Evolutionary conservation across 192 early-diverging fungal genomes (phyloP).

Genomic region (Backusella luteola): DNA sequence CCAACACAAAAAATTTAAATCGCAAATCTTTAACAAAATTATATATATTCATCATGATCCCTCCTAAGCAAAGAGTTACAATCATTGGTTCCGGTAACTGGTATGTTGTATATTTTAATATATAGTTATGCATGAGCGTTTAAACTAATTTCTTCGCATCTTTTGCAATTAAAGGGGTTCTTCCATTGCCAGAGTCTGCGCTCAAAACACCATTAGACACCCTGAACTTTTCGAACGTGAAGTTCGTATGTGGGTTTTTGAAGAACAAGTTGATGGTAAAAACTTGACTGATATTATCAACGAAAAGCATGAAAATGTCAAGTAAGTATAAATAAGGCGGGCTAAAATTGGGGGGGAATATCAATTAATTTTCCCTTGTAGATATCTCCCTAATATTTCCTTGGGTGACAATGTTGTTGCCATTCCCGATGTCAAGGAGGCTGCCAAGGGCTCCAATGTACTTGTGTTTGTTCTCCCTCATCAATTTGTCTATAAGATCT

Average conservation of each 20-base stretch:
- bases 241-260: slow-evolving; percentile 94
- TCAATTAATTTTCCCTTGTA: neutral
- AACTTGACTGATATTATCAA: slow-evolving; percentile 94
- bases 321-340: slow-evolving; percentile 35
- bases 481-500: slow-evolving; percentile 80
- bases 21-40: neutral
- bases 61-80: slow-evolving; percentile 66
- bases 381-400: slow-evolving; percentile 80
- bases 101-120: slow-evolving; percentile 44
- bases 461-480: slow-evolving; percentile 94
- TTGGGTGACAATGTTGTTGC: slow-evolving; percentile 86
- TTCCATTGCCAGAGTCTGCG: slow-evolving; percentile 87
- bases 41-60: neutral
- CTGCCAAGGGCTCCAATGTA: slow-evolving; percentile 77
- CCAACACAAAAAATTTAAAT: neutral
- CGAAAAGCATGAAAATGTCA: slow-evolving; percentile 86
- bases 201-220: slow-evolving; percentile 68
- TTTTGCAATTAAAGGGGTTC: slow-evolving; percentile 68
- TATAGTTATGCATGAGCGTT: neutral
- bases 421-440: slow-evolving; percentile 72
- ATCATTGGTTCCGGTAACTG: slow-evolving; percentile 95
- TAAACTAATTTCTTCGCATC: neutral
- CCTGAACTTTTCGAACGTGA: slow-evolving; percentile 64
- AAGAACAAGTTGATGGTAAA: slow-evolving; percentile 79
- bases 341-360: neutral